Conservation (phyloP, 1,284 basidiomycete species). For the Schizopora paradoxa region DNA sequence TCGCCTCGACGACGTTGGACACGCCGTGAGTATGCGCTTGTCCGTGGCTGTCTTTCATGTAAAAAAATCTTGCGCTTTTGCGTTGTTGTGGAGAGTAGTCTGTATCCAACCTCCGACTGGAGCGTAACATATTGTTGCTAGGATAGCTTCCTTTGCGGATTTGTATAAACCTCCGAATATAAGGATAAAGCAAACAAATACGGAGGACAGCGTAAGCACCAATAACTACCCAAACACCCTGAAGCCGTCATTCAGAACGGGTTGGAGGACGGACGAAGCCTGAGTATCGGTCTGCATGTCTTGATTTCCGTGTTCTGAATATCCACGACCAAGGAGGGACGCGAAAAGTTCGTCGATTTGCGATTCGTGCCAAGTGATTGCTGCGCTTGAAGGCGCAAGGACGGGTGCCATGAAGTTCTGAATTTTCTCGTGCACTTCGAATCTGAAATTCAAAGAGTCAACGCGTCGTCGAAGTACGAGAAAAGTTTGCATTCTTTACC, state of each 20-base stretch:
- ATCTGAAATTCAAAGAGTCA: slow-evolving; percentile 41
- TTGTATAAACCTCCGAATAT: too few relatives aligned
- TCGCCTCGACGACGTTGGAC: too few relatives aligned
- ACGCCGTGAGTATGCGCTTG: too few relatives aligned
- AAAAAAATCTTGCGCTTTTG: too few relatives aligned
- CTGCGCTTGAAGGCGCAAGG: slow-evolving; percentile 40
- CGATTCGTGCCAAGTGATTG: slow-evolving; percentile 77
- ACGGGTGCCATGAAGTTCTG: slow-evolving; percentile 94
- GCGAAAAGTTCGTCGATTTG: slow-evolving; percentile 91
- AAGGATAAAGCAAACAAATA: background rate
- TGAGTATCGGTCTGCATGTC: slow-evolving; percentile 26
- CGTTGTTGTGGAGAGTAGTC: too few relatives aligned
- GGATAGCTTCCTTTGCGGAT: too few relatives aligned
- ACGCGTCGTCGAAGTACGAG: background rate
- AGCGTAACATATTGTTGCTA: too few relatives aligned
- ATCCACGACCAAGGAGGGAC: slow-evolving; percentile 73
- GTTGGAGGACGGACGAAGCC: too few relatives aligned
- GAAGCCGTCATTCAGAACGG: slow-evolving; percentile 44
- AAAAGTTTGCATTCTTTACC: slow-evolving; percentile 39
- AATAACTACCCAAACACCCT: slow-evolving; percentile 49
- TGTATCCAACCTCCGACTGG: too few relatives aligned
- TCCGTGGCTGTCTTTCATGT: too few relatives aligned
- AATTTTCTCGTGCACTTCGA: slow-evolving; percentile 89
- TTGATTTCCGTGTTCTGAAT: slow-evolving; percentile 31
- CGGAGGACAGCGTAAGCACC: background rate